phyloP scores from a whole-genome alignment of 805 yeast species.

The Maudiozyma bulderi region DNA sequence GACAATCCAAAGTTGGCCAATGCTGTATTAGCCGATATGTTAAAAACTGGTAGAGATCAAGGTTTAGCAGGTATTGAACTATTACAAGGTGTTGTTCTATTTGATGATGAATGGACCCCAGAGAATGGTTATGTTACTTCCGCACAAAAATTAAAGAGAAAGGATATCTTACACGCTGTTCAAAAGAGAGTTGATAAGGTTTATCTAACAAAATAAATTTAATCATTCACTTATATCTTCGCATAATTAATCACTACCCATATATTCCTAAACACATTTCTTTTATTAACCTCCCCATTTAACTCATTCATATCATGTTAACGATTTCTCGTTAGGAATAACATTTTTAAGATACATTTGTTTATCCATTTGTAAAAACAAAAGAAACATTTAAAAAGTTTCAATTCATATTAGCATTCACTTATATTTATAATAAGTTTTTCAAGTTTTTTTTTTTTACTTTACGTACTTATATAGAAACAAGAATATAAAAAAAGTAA shows the following conservation, averaged over 20 bases:
- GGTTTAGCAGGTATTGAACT: constrained; percentile 83
- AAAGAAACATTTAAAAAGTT: no score
- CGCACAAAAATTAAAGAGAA: constrained; percentile 94
- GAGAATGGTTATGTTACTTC: constrained; percentile 88
- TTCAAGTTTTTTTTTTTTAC: no score
- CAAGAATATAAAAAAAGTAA: neutral
- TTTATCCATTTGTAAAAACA: no score
- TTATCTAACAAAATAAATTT: constrained; percentile 29
- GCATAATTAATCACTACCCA: neutral
- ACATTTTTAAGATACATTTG: no score
- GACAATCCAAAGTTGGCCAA: constrained; percentile 47
- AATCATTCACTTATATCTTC: neutral
- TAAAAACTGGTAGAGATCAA: constrained; percentile 68
- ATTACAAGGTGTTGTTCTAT: constrained; percentile 64
- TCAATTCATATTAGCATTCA: no score
- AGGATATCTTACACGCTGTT: constrained; percentile 68
- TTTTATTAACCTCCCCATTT: neutral
- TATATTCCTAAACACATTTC: neutral
- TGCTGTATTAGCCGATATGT: constrained; percentile 48
- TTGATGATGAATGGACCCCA: constrained; percentile 96
- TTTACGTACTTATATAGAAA: no score
- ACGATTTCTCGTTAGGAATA: no score
- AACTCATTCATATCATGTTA: neutral
- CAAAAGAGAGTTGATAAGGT: constrained; percentile 57
- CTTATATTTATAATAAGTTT: no score